Base-by-base conservation (phyloP, 495 filamentous ascomycete species). In the Trichoderma virens region DNA sequence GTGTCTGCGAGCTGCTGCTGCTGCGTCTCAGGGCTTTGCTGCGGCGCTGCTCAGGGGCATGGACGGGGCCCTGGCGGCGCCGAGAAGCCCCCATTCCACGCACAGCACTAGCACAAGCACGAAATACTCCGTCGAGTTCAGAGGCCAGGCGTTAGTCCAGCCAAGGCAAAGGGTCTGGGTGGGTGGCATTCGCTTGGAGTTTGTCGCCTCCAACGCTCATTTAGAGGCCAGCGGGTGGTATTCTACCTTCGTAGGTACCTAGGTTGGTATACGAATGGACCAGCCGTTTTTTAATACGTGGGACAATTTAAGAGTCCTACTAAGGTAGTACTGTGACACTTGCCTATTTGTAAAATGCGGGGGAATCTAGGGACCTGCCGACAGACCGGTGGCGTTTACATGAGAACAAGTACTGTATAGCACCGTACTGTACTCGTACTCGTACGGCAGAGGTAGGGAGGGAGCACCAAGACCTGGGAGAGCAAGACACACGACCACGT, bases 351-450 rank as follows among this genome's bases (percentile, higher is more conserved):
- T 20, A 56, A 56, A 56, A 56, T 56, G 51, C 51, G 51, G 51
- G 51, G 51, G 51, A 56, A 56, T 56, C 51, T 56, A 56, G 51
- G 51, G 51, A 56, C 51, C 51, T 56, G 51, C 51, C 51, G 51
- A 30, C 25, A 9, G 9, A 56, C 23, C 23, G 23, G 9, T 56
- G 51, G n/a, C 7, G 13, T 30, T 9, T 20, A 30, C 16, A 30
- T 56, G 23, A 28, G 14, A 16, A 27, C 51, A 56, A 8, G 8
- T 5, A 30, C 51, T 20, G 8, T 11, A 28, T n/a, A n/a, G n/a
- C n/a, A n/a, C n/a, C n/a, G n/a, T n/a, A n/a, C n/a, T n/a, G n/a
- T n/a, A n/a, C n/a, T n/a, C n/a, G n/a, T n/a, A n/a, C n/a, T n/a
- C n/a, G n/a, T n/a, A n/a, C n/a, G n/a, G n/a, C n/a, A n/a, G n/a